Evolutionary conservation across 2,329 filamentous ascomycete species (phyloP), one percentile per base, ranked within the genome.

Genomic region (Plenodomus lindquistii): DNA sequence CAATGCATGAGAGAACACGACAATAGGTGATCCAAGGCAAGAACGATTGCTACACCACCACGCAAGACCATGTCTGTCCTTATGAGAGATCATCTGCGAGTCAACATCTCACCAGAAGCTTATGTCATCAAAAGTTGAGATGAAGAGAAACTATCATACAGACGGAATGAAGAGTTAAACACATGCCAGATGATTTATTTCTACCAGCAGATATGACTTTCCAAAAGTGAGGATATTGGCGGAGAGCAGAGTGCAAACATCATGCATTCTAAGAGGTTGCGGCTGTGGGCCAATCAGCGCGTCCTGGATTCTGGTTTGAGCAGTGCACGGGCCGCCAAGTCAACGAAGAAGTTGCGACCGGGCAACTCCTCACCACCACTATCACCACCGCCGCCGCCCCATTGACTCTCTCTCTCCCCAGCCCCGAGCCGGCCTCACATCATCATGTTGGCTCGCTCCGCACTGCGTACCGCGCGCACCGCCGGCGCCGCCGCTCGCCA

Each of bases 381-480:
- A 63, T 55, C 63, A 63, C 57, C 61, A 59, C 59, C 65, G 59
- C 60, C 67, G 57, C 50, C 63, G 44, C 60, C 63, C 69, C 69
- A 71, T 68, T 66, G 63, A 63, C 59, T 60, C 62, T 63, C 62
- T 59, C 63, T 52, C 55, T 59, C 59, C 61, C 57, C 54, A 61
- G 63, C 65, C 59, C 55, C 61, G 69, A 65, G 70, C 69, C 71
- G 70, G 65, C 70, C 66, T 65, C 63, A 62, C 57, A 61, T 58
- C 82, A 88, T 77, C 75, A 97, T 97, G 93, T 86, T 97, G 84
- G 88, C 90, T 81, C 89, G 91, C 84, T 91, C 91, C 79, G 85
- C 85, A 80, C 80, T 95, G 83, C 91, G 91, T 82, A 86, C 89
- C 76, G 84, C 88, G 85, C 91, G 91, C 85, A 83, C 87, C 73